These are phyloP conservation scores for Meyerozyma athensensis DNA, from an alignment of 1,139 yeast species.

Conservation along the genomic window DNA sequence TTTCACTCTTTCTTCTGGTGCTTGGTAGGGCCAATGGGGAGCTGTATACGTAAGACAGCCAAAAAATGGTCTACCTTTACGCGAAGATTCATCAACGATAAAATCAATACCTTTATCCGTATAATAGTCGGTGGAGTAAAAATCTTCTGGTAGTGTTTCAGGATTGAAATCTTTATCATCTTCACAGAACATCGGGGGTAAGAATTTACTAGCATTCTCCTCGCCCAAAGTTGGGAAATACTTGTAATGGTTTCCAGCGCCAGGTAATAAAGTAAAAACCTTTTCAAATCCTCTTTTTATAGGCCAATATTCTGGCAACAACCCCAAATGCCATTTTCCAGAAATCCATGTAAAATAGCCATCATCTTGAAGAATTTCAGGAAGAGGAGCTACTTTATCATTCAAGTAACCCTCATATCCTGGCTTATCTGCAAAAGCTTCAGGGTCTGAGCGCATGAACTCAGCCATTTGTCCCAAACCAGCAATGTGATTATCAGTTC, in stretches of 20 bases:
- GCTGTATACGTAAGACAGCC: slow-evolving; percentile 53
- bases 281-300: slow-evolving; percentile 47
- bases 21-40: slow-evolving; percentile 62
- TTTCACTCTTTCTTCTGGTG: slow-evolving; percentile 41
- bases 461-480: slow-evolving; percentile 61
- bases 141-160: slow-evolving; percentile 39
- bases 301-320: slow-evolving; percentile 48
- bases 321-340: slow-evolving; percentile 60
- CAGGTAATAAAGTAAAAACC: slow-evolving; percentile 49
- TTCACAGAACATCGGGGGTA: slow-evolving; percentile 33
- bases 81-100: slow-evolving; percentile 21
- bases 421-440: slow-evolving; percentile 39
- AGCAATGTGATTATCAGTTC: slow-evolving; percentile 59
- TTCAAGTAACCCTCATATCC: slow-evolving; percentile 58
- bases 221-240: slow-evolving; percentile 35
- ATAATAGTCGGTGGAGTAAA: slow-evolving; percentile 41
- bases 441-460: slow-evolving; percentile 33
- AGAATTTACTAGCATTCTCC: slow-evolving; percentile 20
- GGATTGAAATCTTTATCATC: slow-evolving; percentile 33
- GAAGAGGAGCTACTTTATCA: slow-evolving; percentile 47
- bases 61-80: slow-evolving; percentile 45
- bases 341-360: slow-evolving; percentile 46
- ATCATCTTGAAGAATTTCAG: slow-evolving; percentile 46
- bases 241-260: slow-evolving; percentile 56
- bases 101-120: slow-evolving; percentile 41